These are phyloP conservation scores for Phytophthora macrochlamydospora DNA, from an alignment of 352 stramenopile genomes.

Conservation along the genomic window DNA sequence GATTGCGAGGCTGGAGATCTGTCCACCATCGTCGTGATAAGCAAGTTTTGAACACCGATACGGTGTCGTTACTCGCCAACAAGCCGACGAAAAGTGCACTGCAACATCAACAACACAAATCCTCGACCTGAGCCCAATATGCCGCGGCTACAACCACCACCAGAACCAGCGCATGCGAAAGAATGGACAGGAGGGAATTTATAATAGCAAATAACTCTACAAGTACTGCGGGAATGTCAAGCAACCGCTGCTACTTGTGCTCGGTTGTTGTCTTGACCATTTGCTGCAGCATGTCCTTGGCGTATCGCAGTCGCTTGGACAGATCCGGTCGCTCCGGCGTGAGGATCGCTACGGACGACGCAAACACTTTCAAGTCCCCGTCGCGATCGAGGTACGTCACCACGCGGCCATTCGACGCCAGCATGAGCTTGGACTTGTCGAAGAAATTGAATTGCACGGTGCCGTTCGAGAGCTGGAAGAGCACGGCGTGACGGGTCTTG, in stretches of 20 bases:
- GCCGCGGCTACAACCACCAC: too few species aligned
- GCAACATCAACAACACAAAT: too few species aligned
- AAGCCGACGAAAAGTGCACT: too few species aligned
- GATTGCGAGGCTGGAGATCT: not conserved
- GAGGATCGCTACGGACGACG: constrained; percentile 61
- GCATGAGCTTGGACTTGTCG: constrained; percentile 95
- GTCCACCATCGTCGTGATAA: too few species aligned
- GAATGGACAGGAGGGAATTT: constrained; percentile 38
- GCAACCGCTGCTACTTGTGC: constrained; percentile 20
- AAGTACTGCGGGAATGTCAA: constrained; percentile 5
- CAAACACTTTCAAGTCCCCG: constrained; percentile 56
- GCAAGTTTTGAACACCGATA: too few species aligned
- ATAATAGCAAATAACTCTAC: constrained; percentile 42
- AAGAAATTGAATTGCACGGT: constrained; percentile 97
- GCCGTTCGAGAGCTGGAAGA: constrained; percentile 97
- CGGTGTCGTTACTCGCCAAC: too few species aligned
- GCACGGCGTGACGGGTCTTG: constrained; percentile 96
- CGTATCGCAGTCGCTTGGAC: constrained; percentile 89
- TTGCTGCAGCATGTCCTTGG: constrained; percentile 97
- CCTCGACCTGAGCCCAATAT: too few species aligned
- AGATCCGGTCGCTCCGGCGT: constrained; percentile 68
- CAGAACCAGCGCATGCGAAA: constrained; percentile 10
- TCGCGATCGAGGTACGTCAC: constrained; percentile 92
- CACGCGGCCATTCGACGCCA: constrained; percentile 90
- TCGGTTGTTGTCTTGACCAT: constrained; percentile 60